Conservation (phyloP, 2,329 filamentous ascomycete genomes). For the Ilyonectria robusta region DNA sequence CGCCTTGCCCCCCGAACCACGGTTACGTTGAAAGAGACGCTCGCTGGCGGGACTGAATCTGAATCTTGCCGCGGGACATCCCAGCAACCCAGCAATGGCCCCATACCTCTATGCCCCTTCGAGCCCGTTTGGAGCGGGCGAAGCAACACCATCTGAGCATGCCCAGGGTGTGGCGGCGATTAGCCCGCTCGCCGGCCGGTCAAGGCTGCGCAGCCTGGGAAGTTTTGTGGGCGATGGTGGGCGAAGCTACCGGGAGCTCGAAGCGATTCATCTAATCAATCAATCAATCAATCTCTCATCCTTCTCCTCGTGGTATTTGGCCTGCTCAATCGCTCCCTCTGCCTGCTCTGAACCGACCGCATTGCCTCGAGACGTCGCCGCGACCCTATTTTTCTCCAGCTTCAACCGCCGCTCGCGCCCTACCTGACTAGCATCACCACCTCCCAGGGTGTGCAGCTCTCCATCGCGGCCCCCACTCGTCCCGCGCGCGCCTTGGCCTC, state of each 20-base stretch:
- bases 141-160: not conserved
- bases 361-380: not conserved
- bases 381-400: not conserved
- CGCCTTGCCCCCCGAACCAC: not conserved
- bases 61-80: not conserved
- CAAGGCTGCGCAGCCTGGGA: not conserved
- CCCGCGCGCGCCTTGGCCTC: constrained; percentile 4
- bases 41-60: not conserved
- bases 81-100: constrained; percentile 5
- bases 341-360: too few species aligned
- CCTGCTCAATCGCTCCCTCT: not conserved
- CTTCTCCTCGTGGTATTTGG: constrained; percentile 7
- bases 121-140: constrained; percentile 4
- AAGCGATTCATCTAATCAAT: constrained; percentile 23
- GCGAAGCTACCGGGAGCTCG: constrained; percentile 24
- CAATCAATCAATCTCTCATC: constrained; percentile 4
- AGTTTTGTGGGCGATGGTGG: not conserved
- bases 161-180: constrained; percentile 16
- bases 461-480: constrained; percentile 5
- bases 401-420: not conserved
- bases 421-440: not conserved
- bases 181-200: not conserved
- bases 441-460: not conserved
- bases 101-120: constrained; percentile 3
- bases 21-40: not conserved